These are phyloP conservation scores for Pelargonium australe DNA, from an alignment of 441 rosid species.

Conservation along the genomic window DNA sequence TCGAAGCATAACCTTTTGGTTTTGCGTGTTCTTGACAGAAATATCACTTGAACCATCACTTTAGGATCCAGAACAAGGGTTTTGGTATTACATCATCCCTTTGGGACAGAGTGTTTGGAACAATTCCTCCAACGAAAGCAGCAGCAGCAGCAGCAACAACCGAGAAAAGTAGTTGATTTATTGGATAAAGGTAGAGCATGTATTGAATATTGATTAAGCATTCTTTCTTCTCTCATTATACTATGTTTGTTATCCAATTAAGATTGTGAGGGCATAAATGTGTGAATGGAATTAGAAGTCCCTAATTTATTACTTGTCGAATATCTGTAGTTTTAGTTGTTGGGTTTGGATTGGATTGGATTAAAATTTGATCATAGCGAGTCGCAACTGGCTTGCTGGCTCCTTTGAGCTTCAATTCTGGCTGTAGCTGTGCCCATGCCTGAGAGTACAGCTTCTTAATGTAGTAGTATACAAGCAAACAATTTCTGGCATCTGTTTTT, in stretches of 20 bases:
- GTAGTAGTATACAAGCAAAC: no score
- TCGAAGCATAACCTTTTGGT: background rate
- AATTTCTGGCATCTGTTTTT: no score
- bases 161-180: conserved; percentile 37
- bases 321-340: background rate
- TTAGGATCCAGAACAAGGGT: conserved; percentile 75
- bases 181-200: background rate
- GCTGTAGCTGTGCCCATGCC: no score
- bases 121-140: conserved; percentile 54
- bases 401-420: no score
- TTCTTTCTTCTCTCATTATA: background rate
- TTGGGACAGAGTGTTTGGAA: conserved; percentile 87
- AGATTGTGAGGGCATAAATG: background rate
- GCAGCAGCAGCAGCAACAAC: background rate
- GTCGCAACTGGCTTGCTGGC: no score
- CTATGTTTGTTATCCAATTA: background rate
- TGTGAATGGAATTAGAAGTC: background rate
- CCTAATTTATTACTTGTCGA: background rate
- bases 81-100: conserved; percentile 86
- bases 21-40: conserved; percentile 38
- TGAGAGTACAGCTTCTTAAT: no score
- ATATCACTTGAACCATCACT: conserved; percentile 97
- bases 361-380: no score
- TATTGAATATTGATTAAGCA: background rate
- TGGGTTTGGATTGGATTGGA: background rate